Evolutionary conservation across 768 basidiomycete genomes (phyloP).

Genomic region (Lepiota venenata): DNA sequence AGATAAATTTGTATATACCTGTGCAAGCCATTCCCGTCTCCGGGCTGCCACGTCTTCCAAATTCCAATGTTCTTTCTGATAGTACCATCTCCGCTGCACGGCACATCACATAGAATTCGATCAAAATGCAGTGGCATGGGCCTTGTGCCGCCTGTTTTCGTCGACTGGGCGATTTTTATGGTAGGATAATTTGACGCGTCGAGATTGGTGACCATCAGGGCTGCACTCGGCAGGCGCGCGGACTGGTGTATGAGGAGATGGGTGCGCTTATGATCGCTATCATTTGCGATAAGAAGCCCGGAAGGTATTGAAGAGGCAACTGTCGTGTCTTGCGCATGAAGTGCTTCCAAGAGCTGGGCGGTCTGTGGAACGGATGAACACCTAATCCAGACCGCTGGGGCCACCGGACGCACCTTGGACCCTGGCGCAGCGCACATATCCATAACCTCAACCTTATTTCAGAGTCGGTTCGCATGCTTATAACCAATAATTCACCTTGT

Average conservation of each 20-base stretch:
- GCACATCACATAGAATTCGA: slow-evolving; percentile 93
- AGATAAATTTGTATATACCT: slow-evolving; percentile 36
- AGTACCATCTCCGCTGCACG: slow-evolving; percentile 97
- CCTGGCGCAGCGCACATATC: slow-evolving; percentile 99
- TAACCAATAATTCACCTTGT: slow-evolving; percentile 46
- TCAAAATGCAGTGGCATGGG: slow-evolving; percentile 74
- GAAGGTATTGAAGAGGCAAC: slow-evolving; percentile 67
- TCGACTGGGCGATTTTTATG: slow-evolving; percentile 46
- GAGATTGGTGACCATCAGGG: slow-evolving; percentile 93
- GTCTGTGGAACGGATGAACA: slow-evolving; percentile 46
- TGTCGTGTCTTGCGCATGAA: slow-evolving; percentile 75
- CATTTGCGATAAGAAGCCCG: slow-evolving; percentile 92
- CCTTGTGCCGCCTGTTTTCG: slow-evolving; percentile 28
- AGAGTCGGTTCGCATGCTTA: neutral
- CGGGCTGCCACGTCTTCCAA: slow-evolving; percentile 89
- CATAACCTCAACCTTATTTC: slow-evolving; percentile 52
- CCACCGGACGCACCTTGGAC: slow-evolving; percentile 63
- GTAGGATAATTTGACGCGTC: slow-evolving; percentile 87
- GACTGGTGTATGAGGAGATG: slow-evolving; percentile 98
- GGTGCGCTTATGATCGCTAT: slow-evolving; percentile 90
- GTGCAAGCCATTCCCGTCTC: slow-evolving; percentile 91
- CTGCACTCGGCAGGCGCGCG: slow-evolving; percentile 87
- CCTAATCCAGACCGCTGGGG: neutral
- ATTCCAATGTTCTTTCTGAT: slow-evolving; percentile 92
- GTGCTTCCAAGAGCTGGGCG: slow-evolving; percentile 92